Evolutionary conservation across 371 early-diverging fungal species (phyloP), one percentile per base, ranked within the genome.

Genomic region (Blakeslea trispora): DNA sequence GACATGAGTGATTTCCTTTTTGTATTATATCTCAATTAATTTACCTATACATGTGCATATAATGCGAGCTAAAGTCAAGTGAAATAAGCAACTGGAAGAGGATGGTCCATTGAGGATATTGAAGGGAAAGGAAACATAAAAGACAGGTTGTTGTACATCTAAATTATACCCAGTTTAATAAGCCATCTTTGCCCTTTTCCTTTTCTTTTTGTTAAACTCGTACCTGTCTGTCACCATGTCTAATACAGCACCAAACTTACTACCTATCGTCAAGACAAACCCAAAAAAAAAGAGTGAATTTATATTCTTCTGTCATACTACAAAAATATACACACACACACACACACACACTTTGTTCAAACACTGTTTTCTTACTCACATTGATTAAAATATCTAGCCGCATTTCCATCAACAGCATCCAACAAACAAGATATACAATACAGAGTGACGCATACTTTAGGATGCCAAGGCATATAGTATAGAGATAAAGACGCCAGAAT

Each of bases 201-300:
- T 24, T 34, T 21, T 9, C 50, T 23, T 45, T 19, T 15, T 32
- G 7, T 28, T 28, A 5, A 28, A 5, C 28, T 28, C 28, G 28
- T 79, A 91, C 81, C 92, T 85, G 76, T 96, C 98, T 23, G 96
- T 96, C 47, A 97, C 96, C 98, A 97, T 97, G 69, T 98, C 98
- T 51, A 98, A 77, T 24, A 96, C 97, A 24, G 94, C 93, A 34
- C 98, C 98, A 71, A 97, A 96, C 63, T 89, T 87, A 69, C 91
- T 91, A 64, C 90, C 92, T 94, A 71, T n/a, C n/a, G n/a, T n/a
- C n/a, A n/a, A n/a, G n/a, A n/a, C n/a, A n/a, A n/a, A n/a, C n/a
- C n/a, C n/a, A n/a, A n/a, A n/a, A n/a, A n/a, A n/a, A n/a, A n/a
- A n/a, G n/a, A n/a, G n/a, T n/a, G n/a, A n/a, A n/a, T n/a, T 21